Conservation (phyloP, 768 basidiomycete genomes). For the Clathrus columnatus region DNA sequence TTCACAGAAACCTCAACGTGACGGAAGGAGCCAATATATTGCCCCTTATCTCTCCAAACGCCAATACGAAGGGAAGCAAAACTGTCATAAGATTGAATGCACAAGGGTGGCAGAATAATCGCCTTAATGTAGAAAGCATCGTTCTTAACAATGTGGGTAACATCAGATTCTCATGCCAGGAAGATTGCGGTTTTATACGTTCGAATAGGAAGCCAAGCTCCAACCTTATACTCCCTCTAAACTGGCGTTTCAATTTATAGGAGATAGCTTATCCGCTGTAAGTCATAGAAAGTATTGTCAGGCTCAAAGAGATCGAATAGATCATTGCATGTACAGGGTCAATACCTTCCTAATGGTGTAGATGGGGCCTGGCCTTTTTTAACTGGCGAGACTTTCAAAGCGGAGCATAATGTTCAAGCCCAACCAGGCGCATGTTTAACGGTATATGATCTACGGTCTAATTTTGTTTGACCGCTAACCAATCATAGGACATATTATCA, state of each 20-base stretch:
- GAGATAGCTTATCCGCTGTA: constrained; percentile 49
- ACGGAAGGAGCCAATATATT: constrained; percentile 38
- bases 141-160: constrained; percentile 33
- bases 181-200: not conserved
- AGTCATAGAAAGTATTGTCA: constrained; percentile 13
- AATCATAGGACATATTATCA: constrained; percentile 37
- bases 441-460: constrained; percentile 20
- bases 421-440: constrained; percentile 47
- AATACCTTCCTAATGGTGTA: constrained; percentile 44
- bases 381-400: constrained; percentile 35
- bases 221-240: constrained; percentile 37
- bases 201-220: constrained; percentile 35
- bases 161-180: not conserved
- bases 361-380: constrained; percentile 52
- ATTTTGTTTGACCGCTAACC: not conserved
- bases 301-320: too few species aligned
- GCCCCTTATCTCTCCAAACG: constrained; percentile 21
- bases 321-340: constrained; percentile 34
- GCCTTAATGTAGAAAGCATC: constrained; percentile 43
- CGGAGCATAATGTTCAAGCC: constrained; percentile 42
- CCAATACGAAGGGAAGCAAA: constrained; percentile 4
- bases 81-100: constrained; percentile 39
- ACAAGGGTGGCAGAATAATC: constrained; percentile 53
- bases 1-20: constrained; percentile 31
- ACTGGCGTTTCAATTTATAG: constrained; percentile 47